These are phyloP conservation scores for Exophiala sp. DNA, from an alignment of 2,329 filamentous ascomycete genomes.

Conservation along the genomic window DNA sequence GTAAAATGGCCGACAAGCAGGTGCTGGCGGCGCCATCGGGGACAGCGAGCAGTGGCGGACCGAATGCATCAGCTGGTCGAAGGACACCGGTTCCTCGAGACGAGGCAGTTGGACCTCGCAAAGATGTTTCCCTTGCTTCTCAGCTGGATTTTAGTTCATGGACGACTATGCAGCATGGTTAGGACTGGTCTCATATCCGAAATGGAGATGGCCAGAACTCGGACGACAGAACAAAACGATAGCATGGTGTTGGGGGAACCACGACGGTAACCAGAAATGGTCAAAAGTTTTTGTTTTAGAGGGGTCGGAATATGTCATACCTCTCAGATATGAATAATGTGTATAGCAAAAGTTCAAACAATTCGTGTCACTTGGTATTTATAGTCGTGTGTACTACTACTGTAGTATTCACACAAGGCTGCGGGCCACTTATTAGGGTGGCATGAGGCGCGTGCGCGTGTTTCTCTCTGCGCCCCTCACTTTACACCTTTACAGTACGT, in stretches of 20 bases:
- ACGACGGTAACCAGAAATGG: slow-evolving; percentile 1
- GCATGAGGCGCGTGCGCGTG: background rate
- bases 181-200: background rate
- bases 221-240: slow-evolving; percentile 6
- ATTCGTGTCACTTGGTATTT: background rate
- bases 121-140: slow-evolving; percentile 16
- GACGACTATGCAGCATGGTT: slow-evolving; percentile 15
- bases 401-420: no score
- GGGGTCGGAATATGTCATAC: background rate
- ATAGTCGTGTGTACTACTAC: no score
- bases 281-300: slow-evolving; percentile 1
- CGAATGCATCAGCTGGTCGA: slow-evolving; percentile 10
- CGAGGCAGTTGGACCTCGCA: slow-evolving; percentile 9
- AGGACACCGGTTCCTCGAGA: slow-evolving; percentile 21
- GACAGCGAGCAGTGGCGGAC: background rate
- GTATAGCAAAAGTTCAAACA: slow-evolving; percentile 17
- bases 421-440: background rate
- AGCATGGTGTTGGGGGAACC: slow-evolving; percentile 21
- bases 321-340: background rate
- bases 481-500: background rate
- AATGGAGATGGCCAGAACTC: background rate
- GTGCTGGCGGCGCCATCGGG: background rate
- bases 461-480: no score
- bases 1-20: slow-evolving; percentile 15
- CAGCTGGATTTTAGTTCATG: slow-evolving; percentile 26